phyloP scores from a whole-genome alignment of 768 basidiomycete species.

The Serendipita sp. region DNA sequence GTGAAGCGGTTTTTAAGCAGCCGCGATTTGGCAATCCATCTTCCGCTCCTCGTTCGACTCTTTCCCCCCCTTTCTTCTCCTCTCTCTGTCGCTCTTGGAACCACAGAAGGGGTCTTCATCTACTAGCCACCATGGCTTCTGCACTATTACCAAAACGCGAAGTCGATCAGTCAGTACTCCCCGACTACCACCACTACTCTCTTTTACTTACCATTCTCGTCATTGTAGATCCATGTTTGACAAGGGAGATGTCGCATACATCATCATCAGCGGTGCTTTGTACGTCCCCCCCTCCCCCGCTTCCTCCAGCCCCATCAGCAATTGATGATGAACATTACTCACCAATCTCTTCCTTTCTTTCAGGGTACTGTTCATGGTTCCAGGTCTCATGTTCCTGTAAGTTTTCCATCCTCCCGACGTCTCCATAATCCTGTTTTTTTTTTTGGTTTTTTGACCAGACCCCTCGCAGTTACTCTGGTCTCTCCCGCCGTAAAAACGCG shows the following conservation, averaged over 20 bases:
- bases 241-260: conserved; percentile 55
- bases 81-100: neutral
- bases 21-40: too few relatives aligned
- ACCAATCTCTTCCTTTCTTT: neutral
- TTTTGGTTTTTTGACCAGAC: neutral
- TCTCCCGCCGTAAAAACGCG: conserved; percentile 54
- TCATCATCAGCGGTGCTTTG: conserved; percentile 50
- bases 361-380: conserved; percentile 56
- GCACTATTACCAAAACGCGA: neutral
- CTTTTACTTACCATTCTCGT: neutral
- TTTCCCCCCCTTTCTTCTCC: neutral
- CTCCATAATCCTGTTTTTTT: too few relatives aligned
- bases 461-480: conserved; percentile 17
- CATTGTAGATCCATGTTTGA: conserved; percentile 27
- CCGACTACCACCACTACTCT: neutral
- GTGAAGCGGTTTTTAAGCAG: neutral
- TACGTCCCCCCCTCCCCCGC: neutral
- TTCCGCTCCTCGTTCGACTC: neutral
- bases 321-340: neutral
- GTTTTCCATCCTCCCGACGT: conserved; percentile 9
- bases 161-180: conserved; percentile 5
- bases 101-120: neutral
- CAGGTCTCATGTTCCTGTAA: conserved; percentile 34
- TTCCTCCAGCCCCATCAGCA: neutral
- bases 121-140: neutral